Percentiles rank a stretch among this genome's conserved stretches.
phyloP scores from a whole-genome alignment of 1,284 basidiomycete genomes.

The Entoloma clypeatum region DNA sequence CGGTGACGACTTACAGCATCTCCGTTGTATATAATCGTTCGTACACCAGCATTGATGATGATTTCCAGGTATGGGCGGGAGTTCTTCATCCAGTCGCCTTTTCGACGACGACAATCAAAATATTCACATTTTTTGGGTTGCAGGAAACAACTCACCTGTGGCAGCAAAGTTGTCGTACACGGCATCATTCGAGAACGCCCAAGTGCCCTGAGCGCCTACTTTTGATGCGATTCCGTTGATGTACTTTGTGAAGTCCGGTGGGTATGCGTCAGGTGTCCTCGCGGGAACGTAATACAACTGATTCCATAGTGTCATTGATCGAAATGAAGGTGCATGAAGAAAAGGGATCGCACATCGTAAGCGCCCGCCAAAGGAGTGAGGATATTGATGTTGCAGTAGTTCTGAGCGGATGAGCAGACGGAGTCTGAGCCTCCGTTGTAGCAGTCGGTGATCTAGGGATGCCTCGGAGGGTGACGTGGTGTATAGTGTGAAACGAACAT shows the following conservation, averaged over 20 bases:
- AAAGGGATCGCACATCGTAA: conserved; percentile 30
- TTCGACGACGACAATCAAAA: neutral
- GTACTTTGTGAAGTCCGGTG: conserved; percentile 45
- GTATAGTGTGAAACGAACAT: conserved; percentile 5
- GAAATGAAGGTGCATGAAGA: neutral
- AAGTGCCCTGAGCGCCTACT: conserved; percentile 50
- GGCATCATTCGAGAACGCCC: conserved; percentile 40
- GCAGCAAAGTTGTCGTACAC: conserved; percentile 55
- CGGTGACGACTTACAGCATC: conserved; percentile 42
- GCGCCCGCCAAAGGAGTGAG: conserved; percentile 47
- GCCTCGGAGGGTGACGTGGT: neutral
- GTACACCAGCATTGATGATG: conserved; percentile 57
- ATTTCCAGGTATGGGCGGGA: conserved; percentile 50
- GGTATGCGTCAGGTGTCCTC: conserved; percentile 50
- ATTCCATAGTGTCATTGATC: neutral
- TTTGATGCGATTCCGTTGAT: conserved; percentile 35
- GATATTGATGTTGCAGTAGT: conserved; percentile 52
- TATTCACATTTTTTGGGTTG: neutral
- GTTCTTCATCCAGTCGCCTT: conserved; percentile 64
- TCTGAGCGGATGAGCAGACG: conserved; percentile 52
- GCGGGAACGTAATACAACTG: conserved; percentile 52
- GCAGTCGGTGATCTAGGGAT: conserved; percentile 45
- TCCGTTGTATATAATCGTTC: conserved; percentile 50
- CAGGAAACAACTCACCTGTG: conserved; percentile 33
- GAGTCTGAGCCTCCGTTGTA: conserved; percentile 43